Base-by-base conservation (phyloP, 139 green algal genomes). In the Marvania coccoides region DNA sequence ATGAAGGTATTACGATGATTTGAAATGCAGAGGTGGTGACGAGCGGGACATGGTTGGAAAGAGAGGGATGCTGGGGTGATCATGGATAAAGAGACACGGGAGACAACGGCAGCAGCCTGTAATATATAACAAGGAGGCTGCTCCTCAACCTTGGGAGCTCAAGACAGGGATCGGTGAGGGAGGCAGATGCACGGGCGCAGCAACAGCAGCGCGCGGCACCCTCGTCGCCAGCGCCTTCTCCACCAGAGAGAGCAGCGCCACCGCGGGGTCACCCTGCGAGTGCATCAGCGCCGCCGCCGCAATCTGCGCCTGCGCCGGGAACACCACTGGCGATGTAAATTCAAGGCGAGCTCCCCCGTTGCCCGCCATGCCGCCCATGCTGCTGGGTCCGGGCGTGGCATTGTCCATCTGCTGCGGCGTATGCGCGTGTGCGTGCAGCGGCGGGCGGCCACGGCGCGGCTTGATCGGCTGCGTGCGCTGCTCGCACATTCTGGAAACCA, bases 301-400 rank as follows among this genome's bases (percentile, higher is more conserved):
- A 30, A 78, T 74, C 31, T 78, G 71, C 19, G 65, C 33, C 37
- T 78, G 63, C 42, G 56, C 56, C 9, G 59, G 59, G 35, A 28
- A 26, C 9, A 29, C 38, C 14, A 26, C 34, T 54, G 59, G 34
- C 12, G 59, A 24, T 58, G 59, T 23, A 19, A 51, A 51, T 28
- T 28, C 19, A 51, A 19, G 42, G 19, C 42, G 19, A 19, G 42
- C 42, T 19, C 19, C n/a, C n/a, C n/a, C n/a, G n/a, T n/a, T n/a
- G n/a, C n/a, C n/a, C n/a, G n/a, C n/a, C n/a, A n/a, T n/a, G n/a
- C n/a, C n/a, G n/a, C n/a, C n/a, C n/a, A n/a, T n/a, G n/a, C n/a
- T n/a, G n/a, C n/a, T n/a, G n/a, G n/a, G n/a, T n/a, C n/a, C n/a
- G n/a, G n/a, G n/a, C n/a, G n/a, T n/a, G n/a, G n/a, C n/a, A n/a